These are phyloP conservation scores for Dendrobium nobile DNA, from an alignment of 106 monocot genomes.

Conservation along the genomic window DNA sequence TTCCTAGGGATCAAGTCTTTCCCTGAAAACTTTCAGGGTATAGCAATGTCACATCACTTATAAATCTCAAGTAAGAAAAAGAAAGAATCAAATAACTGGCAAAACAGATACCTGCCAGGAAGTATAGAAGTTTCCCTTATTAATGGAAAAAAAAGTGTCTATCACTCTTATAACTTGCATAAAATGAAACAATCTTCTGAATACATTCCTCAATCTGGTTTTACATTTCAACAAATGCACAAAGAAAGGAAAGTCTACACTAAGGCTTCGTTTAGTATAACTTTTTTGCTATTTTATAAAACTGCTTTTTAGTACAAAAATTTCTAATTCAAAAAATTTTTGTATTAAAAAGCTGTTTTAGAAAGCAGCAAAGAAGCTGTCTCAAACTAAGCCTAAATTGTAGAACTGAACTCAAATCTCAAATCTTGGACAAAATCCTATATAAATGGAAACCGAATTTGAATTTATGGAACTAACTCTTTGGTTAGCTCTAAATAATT, in stretches of 20 bases:
- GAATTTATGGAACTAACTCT: slow-evolving; percentile 4
- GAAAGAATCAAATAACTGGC: not conserved
- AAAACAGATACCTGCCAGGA: slow-evolving; percentile 1
- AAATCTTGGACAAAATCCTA: not conserved
- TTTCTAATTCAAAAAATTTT: no score
- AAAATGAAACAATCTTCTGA: not conserved
- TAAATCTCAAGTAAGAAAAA: not conserved
- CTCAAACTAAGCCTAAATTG: not conserved
- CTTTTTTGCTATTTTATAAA: no score
- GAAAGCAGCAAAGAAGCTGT: no score
- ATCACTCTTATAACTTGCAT: not conserved
- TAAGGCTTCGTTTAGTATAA: not conserved
- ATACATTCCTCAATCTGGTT: slow-evolving; percentile 5
- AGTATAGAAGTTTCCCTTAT: not conserved
- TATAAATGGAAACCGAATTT: not conserved
- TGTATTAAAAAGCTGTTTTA: no score
- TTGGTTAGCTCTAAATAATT: slow-evolving; percentile 1
- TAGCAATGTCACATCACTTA: not conserved
- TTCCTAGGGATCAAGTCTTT: not conserved
- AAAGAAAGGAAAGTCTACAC: slow-evolving; percentile 1
- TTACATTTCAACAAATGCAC: not conserved
- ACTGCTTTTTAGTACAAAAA: no score
- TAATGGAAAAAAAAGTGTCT: not conserved
- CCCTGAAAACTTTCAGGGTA: not conserved
- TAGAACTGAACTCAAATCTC: not conserved